Base-by-base conservation (phyloP, 1,284 basidiomycete genomes). In the Trichosporon faecale region DNA sequence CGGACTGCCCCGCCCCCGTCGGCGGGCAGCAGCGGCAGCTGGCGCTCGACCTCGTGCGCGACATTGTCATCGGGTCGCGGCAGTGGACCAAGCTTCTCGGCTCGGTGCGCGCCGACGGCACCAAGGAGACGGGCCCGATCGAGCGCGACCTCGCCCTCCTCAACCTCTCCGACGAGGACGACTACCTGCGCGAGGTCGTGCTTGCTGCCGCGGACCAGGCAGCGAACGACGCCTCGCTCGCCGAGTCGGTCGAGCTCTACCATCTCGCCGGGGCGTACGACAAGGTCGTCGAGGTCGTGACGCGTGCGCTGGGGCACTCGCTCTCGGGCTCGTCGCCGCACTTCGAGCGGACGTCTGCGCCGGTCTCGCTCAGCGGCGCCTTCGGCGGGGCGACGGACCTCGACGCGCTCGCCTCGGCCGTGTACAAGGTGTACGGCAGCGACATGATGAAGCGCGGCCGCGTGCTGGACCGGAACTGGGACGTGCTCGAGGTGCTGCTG, bases 231-330 rank as follows among this genome's bases (percentile, higher is more conserved):
- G 83, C 85, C 65, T 91, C 92, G 33, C 90, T 92, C 57, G 88
- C 91, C 5, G 94, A 98, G 81, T 94, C 95, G 1, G 95, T 99
- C 84, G 91, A 96, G 81, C 85, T 99, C 63, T 98, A 94, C 85
- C 96, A 98, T 84, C 89, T 98, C 44, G 94, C 95, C 0, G 92
- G 93, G 46, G 93, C 97, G 73, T 95, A 95, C 80, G 86, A 89
- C 65, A 93, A 91, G 33, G 96, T 99, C 64, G 88, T 98, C 49
- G 87, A 89, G 8, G 94, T 93, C 70, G 90, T 99, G 57, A 94
- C 94, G 55, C 89, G 90, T 69, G 92, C 94, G 3, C 87, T 99
- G 0, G 94, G 95, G n/a, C 91, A 91, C 76, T 91, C 91, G 0
- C 86, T 96, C 57, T 86, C 89, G 4, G 88, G 90, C 76, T 88